Evolutionary conservation across 2,329 filamentous ascomycete genomes (phyloP), one percentile per base, ranked within the genome.

Genomic region (Talaromyces pinophilus): DNA sequence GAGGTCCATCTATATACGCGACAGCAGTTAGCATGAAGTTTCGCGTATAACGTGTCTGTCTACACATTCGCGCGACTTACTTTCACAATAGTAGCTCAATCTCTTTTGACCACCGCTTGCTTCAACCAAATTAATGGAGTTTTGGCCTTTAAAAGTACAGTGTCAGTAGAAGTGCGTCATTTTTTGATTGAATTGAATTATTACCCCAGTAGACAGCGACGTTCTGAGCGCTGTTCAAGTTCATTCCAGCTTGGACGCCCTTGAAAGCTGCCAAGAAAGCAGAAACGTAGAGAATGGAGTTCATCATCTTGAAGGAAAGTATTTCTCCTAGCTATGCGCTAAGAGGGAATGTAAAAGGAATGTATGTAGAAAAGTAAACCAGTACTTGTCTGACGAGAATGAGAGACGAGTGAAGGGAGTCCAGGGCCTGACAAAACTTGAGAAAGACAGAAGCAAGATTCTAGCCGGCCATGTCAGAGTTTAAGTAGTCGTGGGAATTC

Each of bases 161-260:
- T 15, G 33, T 62, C n/a, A 54, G 19, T 28, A 17, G 11, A 30
- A 11, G 17, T 13, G 1, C 6, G 7, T 22, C 33, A 13, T 11
- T 5, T 3, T 5, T 57, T 22, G 6, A 1, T 13, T 3, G 10
- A 38, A 19, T 57, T 5, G 35, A 22, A 11, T 57, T 15, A 22
- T 59, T 68, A 79, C 77, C 88, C 88, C 88, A 91, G 75, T 91
- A 91, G 1, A 90, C 81, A 30, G 84, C 87, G 64, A 91, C 73
- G 70, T 90, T 90, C 54, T 76, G 80, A 1, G 73, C 71, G 1
- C 82, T 80, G 13, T 73, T 72, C 3, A 84, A 67, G 67, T 82
- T 77, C 70, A 86, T 76, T 35, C 76, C 78, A 17, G 80, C 81
- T 68, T 76, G 71, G 5, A 72, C 76, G 55, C 71, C 70, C 46